A percentile compares a stretch with the other conserved stretches of the same genome.
Conservation (phyloP, 2,329 filamentous ascomycete genomes). For the Dryadomyces sulphureus region DNA sequence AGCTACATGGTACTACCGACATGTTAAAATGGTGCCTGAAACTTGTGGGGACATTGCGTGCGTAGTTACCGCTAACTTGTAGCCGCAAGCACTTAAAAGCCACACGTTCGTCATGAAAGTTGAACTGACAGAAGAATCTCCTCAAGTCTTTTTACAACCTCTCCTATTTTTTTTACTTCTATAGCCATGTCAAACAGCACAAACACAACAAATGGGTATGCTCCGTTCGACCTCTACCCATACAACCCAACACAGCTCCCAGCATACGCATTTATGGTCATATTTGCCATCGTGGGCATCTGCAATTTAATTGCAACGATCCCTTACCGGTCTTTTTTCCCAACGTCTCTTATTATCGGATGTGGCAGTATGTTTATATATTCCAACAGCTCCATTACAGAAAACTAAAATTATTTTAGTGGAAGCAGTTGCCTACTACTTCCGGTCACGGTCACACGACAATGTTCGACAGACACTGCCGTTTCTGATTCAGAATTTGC, state of each 20-base stretch:
- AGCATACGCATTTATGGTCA: background rate
- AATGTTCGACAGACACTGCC: background rate
- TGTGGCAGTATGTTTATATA: background rate
- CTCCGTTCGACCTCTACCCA: background rate
- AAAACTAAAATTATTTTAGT: background rate
- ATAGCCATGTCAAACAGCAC: background rate
- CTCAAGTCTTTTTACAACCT: no score
- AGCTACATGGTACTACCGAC: no score
- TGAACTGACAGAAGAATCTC: no score
- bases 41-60: no score
- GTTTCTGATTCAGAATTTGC: background rate
- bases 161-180: background rate
- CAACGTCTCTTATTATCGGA: background rate
- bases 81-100: no score
- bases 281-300: background rate
- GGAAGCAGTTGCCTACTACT: background rate
- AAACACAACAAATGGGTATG: background rate
- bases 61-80: no score
- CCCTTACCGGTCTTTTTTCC: background rate
- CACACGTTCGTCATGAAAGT: no score
- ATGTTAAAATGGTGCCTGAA: no score
- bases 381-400: background rate
- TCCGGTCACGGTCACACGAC: background rate
- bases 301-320: background rate
- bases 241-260: background rate